These are phyloP conservation scores for Plantago coronopus DNA, from an alignment of 305 asterid genomes.

Conservation along the genomic window DNA sequence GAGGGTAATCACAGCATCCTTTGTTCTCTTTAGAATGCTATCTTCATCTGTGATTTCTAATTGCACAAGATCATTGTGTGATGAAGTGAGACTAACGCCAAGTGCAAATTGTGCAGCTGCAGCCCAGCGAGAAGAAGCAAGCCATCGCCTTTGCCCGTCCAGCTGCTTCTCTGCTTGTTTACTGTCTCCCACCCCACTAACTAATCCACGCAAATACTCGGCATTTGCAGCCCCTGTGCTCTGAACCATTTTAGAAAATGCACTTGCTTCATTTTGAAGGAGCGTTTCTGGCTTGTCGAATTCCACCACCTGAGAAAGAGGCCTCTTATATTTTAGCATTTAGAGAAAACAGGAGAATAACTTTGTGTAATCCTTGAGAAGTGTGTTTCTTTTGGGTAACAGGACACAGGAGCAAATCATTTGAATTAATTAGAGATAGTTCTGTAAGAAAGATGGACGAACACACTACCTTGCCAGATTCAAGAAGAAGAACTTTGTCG, in stretches of 20 bases:
- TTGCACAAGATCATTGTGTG: slow-evolving; percentile 76
- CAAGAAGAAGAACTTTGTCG: slow-evolving; percentile 63
- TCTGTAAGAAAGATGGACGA: neutral
- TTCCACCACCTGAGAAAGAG: slow-evolving; percentile 62
- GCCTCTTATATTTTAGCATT: too few relatives aligned
- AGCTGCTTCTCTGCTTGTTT: slow-evolving; percentile 36
- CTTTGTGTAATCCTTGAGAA: neutral
- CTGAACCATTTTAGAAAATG: slow-evolving; percentile 93
- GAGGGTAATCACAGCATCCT: slow-evolving; percentile 82
- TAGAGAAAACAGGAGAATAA: too few relatives aligned
- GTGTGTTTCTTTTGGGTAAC: neutral
- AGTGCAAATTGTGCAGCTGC: slow-evolving; percentile 92
- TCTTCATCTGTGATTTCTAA: slow-evolving; percentile 55
- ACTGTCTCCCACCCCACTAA: slow-evolving; percentile 39
- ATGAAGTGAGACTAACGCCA: slow-evolving; percentile 77
- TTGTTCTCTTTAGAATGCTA: slow-evolving; percentile 67
- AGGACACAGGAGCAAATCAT: too few relatives aligned
- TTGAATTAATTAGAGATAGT: too few relatives aligned
- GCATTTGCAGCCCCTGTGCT: slow-evolving; percentile 95
- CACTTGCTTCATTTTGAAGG: slow-evolving; percentile 60
- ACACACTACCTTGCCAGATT: slow-evolving; percentile 63
- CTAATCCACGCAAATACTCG: slow-evolving; percentile 71
- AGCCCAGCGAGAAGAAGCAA: slow-evolving; percentile 90
- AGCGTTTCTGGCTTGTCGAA: slow-evolving; percentile 69
- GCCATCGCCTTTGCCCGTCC: slow-evolving; percentile 87